Evolutionary conservation across 768 basidiomycete genomes (phyloP), one percentile per base, ranked within the genome.

Genomic region (Tricholoma sp.): DNA sequence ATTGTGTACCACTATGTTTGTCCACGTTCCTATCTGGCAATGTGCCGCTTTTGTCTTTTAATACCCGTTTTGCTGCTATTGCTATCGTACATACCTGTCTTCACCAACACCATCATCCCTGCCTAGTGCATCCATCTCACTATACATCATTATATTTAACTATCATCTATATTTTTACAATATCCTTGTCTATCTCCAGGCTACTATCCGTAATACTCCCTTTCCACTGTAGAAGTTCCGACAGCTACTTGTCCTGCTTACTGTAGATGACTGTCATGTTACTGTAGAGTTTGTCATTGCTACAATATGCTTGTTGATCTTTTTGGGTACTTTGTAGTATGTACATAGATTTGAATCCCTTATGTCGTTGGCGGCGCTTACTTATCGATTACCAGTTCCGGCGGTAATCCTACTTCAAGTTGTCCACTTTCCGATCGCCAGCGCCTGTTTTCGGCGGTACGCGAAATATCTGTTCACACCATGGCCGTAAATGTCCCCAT

Each of bases 1-100:
- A 57, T 61, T 63, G 57, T 72, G 66, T 69, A 70, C 64, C 61
- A 60, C 57, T 70, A 70, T 42, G 17, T 33, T 47, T 28, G 36
- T 37, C 55, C 9, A 33, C 65, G 60, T 61, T 44, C 13, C 29
- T 9, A 6, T 11, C 49, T 13, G 24, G 44, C 10, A 9, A 42
- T 20, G 4, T 18, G 18, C 41, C 39, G 11, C 3, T 18, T 18
- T 24, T 24, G 28, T 45, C 44, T 29, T n/a, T 50, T 10, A 34
- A 50, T 50, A 12, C 53, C 53, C 39, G 53, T 52, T 50, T 49
- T 56, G 56, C 53, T 60, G 54, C 48, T 44, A 42, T 53, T 34
- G 36, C 47, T 44, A 29, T 50, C 52, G 53, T 55, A 17, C 39
- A 29, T 47, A 12, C 37, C 34, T 53, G 32, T 34, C 39, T 29